Percentiles rank a stretch among this genome's conserved stretches.
These are phyloP conservation scores for Scutellaria minor DNA, from an alignment of 257 asterid genomes.

Conservation along the genomic window DNA sequence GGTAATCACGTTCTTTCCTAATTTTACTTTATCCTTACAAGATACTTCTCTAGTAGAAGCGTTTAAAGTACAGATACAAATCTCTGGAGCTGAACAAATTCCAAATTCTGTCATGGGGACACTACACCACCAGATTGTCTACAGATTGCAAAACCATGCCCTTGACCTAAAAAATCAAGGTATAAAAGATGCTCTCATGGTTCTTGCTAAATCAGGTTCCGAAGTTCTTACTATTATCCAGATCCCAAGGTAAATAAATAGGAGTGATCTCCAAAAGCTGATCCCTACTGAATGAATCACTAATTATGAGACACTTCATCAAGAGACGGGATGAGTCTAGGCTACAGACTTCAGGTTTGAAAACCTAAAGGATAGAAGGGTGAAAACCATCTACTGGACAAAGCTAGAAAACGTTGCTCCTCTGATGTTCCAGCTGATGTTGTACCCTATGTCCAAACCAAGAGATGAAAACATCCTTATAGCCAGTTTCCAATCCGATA, in stretches of 20 bases:
- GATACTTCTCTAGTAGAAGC: not conserved
- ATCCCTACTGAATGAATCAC: not conserved
- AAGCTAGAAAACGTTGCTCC: no score
- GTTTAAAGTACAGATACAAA: not conserved
- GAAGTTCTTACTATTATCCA: not conserved
- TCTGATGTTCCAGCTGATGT: not conserved
- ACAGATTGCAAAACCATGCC: not conserved
- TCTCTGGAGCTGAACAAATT: not conserved
- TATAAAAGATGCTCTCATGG: not conserved
- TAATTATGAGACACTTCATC: not conserved
- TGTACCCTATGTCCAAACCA: fast-evolving
- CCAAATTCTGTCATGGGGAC: not conserved
- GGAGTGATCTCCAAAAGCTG: not conserved
- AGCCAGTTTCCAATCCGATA: no score
- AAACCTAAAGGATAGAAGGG: not conserved
- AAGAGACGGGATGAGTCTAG: not conserved
- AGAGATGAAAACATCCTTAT: not conserved
- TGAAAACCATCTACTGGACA: not conserved
- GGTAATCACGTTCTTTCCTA: not conserved
- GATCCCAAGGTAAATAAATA: not conserved
- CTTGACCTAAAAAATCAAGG: not conserved
- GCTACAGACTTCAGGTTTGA: not conserved
- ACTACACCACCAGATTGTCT: not conserved
- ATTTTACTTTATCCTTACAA: not conserved
- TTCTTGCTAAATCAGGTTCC: not conserved